phyloP scores from a whole-genome alignment of 192 early-diverging fungal species.

The Entophlyctis luteolus region DNA sequence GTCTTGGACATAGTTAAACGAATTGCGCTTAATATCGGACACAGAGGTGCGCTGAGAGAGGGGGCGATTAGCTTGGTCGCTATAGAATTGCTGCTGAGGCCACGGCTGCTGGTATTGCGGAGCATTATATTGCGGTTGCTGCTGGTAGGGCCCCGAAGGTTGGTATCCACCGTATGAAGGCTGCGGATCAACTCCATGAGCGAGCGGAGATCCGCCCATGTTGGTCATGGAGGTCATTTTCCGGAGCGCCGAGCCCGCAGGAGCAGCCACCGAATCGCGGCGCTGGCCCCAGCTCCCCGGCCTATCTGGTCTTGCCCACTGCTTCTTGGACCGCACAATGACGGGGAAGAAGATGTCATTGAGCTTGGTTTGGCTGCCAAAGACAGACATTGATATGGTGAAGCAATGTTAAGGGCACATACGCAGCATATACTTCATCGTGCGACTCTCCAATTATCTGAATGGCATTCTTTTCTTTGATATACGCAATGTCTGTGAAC shows the following conservation, averaged over 20 bases:
- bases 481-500: conserved; percentile 55
- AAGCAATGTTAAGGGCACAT: neutral
- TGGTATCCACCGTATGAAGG: neutral
- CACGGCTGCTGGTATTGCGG: conserved; percentile 18
- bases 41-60: neutral
- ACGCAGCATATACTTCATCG: conserved; percentile 57
- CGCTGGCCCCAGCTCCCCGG: conserved; percentile 55
- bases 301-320: conserved; percentile 55
- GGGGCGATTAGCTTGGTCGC: neutral
- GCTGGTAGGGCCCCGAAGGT: neutral
- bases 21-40: conserved; percentile 4
- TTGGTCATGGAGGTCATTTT: conserved; percentile 40
- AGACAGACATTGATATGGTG: neutral
- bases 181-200: neutral
- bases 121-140: neutral
- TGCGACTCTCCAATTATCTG: conserved; percentile 56
- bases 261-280: conserved; percentile 29
- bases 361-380: conserved; percentile 47
- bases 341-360: conserved; percentile 57
- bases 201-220: neutral
- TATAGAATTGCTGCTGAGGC: conserved; percentile 1
- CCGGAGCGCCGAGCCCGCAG: conserved; percentile 19
- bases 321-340: conserved; percentile 49
- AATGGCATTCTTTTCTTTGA: conserved; percentile 59
- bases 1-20: conserved; percentile 3